Conservation (phyloP, 768 basidiomycete genomes). For the Pulveroboletus sp. region DNA sequence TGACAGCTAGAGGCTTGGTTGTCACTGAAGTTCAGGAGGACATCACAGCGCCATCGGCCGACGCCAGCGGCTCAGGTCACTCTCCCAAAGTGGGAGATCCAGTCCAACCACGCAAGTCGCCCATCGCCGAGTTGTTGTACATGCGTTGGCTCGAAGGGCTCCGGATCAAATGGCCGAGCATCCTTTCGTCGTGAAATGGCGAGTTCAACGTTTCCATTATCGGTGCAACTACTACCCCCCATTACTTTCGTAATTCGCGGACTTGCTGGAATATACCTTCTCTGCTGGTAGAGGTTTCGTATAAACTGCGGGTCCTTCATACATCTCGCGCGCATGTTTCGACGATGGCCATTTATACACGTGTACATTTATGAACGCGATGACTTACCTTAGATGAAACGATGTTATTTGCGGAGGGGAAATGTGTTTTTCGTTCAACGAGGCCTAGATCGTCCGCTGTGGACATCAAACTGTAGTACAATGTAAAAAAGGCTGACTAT, state of each 20-base stretch:
- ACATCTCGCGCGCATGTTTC: not conserved
- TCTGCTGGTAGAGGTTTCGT: too few species aligned
- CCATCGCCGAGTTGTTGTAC: slow-evolving; percentile 94
- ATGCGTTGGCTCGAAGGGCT: slow-evolving; percentile 95
- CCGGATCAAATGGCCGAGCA: slow-evolving; percentile 84
- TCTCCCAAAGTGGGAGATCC: slow-evolving; percentile 38
- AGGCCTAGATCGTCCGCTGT: not conserved
- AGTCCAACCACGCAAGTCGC: slow-evolving; percentile 61
- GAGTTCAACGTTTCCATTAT: not conserved
- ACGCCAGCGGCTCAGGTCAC: slow-evolving; percentile 26
- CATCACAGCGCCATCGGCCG: slow-evolving; percentile 47
- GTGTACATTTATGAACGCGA: slow-evolving; percentile 8
- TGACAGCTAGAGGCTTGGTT: slow-evolving; percentile 79
- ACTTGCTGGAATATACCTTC: not conserved
- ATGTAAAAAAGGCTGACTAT: not conserved
- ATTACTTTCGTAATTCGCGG: not conserved
- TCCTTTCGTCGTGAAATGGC: slow-evolving; percentile 36
- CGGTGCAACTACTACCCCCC: not conserved
- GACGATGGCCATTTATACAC: slow-evolving; percentile 12
- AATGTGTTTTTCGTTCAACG: too few species aligned
- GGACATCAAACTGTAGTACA: not conserved
- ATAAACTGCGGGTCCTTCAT: too few species aligned
- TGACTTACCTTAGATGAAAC: slow-evolving; percentile 5
- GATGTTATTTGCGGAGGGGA: slow-evolving; percentile 3
- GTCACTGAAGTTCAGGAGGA: slow-evolving; percentile 82